Percentiles rank a stretch among this genome's conserved stretches.
Evolutionary conservation across 1,284 basidiomycete species (phyloP).

Genomic region (Ceratorhiza oryzae-sativae): DNA sequence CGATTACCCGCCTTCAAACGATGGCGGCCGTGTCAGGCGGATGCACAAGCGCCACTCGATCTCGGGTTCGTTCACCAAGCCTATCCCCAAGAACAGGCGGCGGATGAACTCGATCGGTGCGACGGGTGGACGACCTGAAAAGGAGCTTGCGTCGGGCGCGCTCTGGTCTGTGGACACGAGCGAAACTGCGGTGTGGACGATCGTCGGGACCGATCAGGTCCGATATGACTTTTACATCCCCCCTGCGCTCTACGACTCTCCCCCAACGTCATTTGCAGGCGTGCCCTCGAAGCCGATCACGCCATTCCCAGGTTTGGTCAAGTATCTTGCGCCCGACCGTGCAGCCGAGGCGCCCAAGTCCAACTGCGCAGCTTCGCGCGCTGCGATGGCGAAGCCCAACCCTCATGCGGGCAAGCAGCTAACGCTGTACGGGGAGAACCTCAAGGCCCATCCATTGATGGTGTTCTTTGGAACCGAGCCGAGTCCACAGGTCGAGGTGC

Average conservation of each 20-base stretch:
- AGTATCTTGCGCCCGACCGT: constrained; percentile 85
- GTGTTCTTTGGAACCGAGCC: constrained; percentile 91
- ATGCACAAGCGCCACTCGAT: constrained; percentile 59
- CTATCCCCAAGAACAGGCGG: constrained; percentile 35
- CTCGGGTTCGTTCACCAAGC: constrained; percentile 40
- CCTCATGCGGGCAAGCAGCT: constrained; percentile 77
- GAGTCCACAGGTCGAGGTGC: constrained; percentile 84
- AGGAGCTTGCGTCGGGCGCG: constrained; percentile 64
- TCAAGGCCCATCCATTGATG: constrained; percentile 77
- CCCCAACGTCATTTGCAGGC: constrained; percentile 59
- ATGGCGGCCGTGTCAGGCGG: constrained; percentile 76
- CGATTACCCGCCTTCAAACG: constrained; percentile 59
- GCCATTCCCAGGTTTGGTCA: constrained; percentile 83
- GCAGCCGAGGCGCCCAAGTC: constrained; percentile 74
- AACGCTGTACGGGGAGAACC: constrained; percentile 89
- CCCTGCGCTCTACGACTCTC: constrained; percentile 76
- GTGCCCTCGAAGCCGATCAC: constrained; percentile 83
- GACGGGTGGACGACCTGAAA: constrained; percentile 60
- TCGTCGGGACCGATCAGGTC: constrained; percentile 89
- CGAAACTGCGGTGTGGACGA: constrained; percentile 92
- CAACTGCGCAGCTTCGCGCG: constrained; percentile 56
- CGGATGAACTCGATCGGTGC: constrained; percentile 56
- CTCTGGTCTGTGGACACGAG: constrained; percentile 88
- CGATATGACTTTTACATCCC: constrained; percentile 93
- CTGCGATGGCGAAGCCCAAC: constrained; percentile 72